phyloP scores from a whole-genome alignment of 1,284 basidiomycete genomes.

The Sphaerobolus stellatus region DNA sequence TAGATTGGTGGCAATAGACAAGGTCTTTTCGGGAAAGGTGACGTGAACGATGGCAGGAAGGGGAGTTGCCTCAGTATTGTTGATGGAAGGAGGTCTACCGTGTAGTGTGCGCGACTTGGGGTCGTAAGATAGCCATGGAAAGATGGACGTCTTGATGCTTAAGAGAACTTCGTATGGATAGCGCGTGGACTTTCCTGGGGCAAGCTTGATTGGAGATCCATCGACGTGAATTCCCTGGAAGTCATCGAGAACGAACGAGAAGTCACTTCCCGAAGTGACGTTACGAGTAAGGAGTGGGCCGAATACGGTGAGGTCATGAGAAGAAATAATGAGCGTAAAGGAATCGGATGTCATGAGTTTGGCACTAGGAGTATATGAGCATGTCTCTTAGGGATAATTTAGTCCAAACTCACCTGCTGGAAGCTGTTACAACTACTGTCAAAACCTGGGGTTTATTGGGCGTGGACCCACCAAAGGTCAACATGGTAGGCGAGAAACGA shows the following conservation, averaged over 20 bases:
- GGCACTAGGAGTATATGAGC: not conserved
- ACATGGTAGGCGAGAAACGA: slow-evolving; percentile 59
- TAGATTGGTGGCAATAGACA: slow-evolving; percentile 48
- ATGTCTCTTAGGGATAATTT: not conserved
- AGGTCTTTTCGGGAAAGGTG: slow-evolving; percentile 55
- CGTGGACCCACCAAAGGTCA: slow-evolving; percentile 80
- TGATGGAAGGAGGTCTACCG: slow-evolving; percentile 56
- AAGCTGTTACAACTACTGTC: slow-evolving; percentile 3
- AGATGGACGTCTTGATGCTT: slow-evolving; percentile 55
- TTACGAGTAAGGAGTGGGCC: slow-evolving; percentile 62
- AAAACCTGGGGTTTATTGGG: slow-evolving; percentile 37
- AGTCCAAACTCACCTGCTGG: not conserved
- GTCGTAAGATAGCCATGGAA: slow-evolving; percentile 68
- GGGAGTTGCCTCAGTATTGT: slow-evolving; percentile 38
- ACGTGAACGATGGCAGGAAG: slow-evolving; percentile 65
- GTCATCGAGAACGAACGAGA: slow-evolving; percentile 31
- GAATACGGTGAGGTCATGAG: slow-evolving; percentile 61
- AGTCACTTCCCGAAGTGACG: slow-evolving; percentile 49
- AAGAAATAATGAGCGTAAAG: slow-evolving; percentile 60
- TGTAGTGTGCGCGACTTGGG: slow-evolving; percentile 51
- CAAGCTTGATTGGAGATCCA: slow-evolving; percentile 2
- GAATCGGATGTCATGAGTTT: slow-evolving; percentile 26
- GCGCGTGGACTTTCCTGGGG: slow-evolving; percentile 19
- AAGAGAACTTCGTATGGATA: slow-evolving; percentile 55
- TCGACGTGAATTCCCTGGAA: slow-evolving; percentile 14